These are phyloP conservation scores for Handroanthus guayacan DNA, from an alignment of 257 asterid species.

Conservation along the genomic window DNA sequence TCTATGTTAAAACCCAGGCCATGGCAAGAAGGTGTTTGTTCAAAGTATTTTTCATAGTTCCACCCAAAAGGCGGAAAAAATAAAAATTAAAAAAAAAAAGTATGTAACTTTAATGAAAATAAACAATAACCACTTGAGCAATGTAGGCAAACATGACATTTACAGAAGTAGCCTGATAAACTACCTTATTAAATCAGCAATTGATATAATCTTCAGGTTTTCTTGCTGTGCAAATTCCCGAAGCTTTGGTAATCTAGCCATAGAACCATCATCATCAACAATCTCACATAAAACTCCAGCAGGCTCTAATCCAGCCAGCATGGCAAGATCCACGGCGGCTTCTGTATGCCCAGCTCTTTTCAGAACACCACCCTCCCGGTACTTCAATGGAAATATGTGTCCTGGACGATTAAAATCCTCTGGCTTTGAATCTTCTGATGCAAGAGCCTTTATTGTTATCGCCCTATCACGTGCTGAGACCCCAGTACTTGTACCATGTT, in stretches of 20 bases:
- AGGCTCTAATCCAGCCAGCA: constrained; percentile 90
- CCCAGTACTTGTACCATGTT: constrained; percentile 90
- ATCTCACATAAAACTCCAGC: constrained; percentile 89
- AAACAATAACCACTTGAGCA: neutral
- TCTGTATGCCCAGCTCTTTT: constrained; percentile 99
- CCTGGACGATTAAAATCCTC: constrained; percentile 97
- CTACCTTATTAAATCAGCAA: constrained; percentile 91
- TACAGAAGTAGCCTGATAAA: neutral
- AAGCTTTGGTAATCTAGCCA: constrained; percentile 98
- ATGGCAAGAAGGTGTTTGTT: constrained; percentile 4
- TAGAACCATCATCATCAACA: constrained; percentile 98
- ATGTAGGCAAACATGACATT: neutral
- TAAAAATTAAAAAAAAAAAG: neutral
- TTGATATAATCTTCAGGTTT: constrained; percentile 76
- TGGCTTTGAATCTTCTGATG: constrained; percentile 77
- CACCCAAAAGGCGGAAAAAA: too few species aligned
- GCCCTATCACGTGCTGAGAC: constrained; percentile 95
- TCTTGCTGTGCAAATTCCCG: constrained; percentile 63
- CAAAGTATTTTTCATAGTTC: neutral
- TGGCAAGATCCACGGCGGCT: constrained; percentile 88
- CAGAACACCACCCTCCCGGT: constrained; percentile 91
- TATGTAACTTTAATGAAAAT: neutral
- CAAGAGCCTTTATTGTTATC: constrained; percentile 78
- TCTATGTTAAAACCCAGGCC: neutral
- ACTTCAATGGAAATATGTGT: constrained; percentile 91